A percentile compares a stretch with the other conserved stretches of the same genome.
These are phyloP conservation scores for Pisolithus sp. DNA, from an alignment of 768 basidiomycete species.

Conservation along the genomic window DNA sequence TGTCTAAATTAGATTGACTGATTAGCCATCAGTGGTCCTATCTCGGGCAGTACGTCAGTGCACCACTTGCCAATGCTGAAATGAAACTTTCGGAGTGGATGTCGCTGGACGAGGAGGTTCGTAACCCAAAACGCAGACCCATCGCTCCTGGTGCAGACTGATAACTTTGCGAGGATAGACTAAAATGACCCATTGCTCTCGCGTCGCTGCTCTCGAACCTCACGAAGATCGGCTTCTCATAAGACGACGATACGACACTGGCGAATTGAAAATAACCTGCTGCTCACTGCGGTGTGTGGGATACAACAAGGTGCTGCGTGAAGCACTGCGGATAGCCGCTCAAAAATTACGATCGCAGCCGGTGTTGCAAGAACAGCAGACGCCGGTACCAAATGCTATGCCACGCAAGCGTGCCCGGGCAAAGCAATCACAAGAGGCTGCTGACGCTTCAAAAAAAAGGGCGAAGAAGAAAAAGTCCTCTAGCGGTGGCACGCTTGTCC, in stretches of 20 bases:
- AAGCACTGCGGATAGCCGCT: slow-evolving; percentile 3
- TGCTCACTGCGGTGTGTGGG: slow-evolving; percentile 23
- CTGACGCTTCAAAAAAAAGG: background rate
- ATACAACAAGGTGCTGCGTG: slow-evolving; percentile 12
- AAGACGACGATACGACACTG: slow-evolving; percentile 20
- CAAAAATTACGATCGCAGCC: background rate
- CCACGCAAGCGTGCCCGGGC: background rate
- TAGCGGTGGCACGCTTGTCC: background rate
- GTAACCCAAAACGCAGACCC: background rate
- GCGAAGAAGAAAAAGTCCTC: background rate
- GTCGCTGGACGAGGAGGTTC: slow-evolving; percentile 24
- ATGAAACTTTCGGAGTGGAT: slow-evolving; percentile 30
- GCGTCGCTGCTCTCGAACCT: background rate
- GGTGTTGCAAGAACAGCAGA: background rate
- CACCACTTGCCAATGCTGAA: slow-evolving; percentile 12
- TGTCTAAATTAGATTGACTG: background rate
- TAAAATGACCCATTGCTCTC: background rate
- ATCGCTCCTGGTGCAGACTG: background rate
- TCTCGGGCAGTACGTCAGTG: slow-evolving; percentile 19
- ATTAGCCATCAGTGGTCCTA: slow-evolving; percentile 21
- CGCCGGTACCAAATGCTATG: background rate
- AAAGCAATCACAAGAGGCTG: background rate
- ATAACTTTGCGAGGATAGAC: background rate
- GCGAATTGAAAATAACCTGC: slow-evolving; percentile 21
- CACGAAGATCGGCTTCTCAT: slow-evolving; percentile 5